phyloP scores from a whole-genome alignment of 192 early-diverging fungal species.

The Podila minutissima region DNA sequence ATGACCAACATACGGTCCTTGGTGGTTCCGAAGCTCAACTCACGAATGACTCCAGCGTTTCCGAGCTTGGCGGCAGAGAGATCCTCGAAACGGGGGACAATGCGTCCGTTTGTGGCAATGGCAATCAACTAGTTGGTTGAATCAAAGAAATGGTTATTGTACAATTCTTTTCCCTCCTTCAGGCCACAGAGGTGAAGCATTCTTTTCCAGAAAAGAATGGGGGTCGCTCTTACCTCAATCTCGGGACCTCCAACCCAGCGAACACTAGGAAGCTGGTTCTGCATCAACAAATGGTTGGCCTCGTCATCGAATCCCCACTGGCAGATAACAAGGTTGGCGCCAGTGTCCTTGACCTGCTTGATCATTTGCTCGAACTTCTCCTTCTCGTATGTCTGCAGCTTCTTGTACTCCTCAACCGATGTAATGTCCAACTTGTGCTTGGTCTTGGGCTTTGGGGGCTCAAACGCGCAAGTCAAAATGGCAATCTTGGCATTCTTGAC shows the following conservation, averaged over 20 bases:
- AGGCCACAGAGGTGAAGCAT: conserved; percentile 4
- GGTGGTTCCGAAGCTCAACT: conserved; percentile 96
- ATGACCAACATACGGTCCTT: conserved; percentile 99
- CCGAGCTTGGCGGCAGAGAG: conserved; percentile 90
- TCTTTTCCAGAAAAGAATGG: neutral
- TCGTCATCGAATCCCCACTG: conserved; percentile 99
- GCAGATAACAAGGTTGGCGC: conserved; percentile 98
- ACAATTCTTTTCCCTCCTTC: neutral
- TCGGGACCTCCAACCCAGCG: conserved; percentile 99
- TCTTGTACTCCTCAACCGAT: conserved; percentile 97
- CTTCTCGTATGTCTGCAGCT: conserved; percentile 94
- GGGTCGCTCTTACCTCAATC: conserved; percentile 77
- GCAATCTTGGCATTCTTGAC: conserved; percentile 96
- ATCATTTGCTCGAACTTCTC: conserved; percentile 99
- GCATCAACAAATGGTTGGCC: conserved; percentile 98
- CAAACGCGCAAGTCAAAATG: conserved; percentile 99
- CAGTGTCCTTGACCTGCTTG: conserved; percentile 95
- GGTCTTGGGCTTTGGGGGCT: conserved; percentile 99
- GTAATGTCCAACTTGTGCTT: conserved; percentile 99
- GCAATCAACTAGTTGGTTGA: conserved; percentile 80
- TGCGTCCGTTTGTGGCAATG: conserved; percentile 99
- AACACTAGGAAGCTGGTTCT: conserved; percentile 96
- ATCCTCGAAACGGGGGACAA: conserved; percentile 99
- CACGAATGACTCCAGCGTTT: conserved; percentile 92
- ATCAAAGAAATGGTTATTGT: neutral